Percentiles rank a stretch among this genome's conserved stretches.
Conservation (phyloP, 2,329 filamentous ascomycete genomes). For the Leptodontidium sp. region DNA sequence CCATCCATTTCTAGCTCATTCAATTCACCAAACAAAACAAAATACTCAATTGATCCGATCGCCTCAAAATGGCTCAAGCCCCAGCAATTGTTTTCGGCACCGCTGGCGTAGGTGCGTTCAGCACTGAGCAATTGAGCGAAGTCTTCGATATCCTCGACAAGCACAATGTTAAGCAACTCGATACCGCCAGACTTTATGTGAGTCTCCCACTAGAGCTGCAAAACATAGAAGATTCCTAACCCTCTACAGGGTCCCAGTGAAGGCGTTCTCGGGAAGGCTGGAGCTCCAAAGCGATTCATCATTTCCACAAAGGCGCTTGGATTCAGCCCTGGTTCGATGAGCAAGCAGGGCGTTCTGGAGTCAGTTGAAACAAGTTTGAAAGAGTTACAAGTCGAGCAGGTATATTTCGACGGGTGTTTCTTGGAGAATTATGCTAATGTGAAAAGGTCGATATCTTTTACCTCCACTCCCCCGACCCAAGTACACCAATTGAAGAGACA, state of each 20-base stretch:
- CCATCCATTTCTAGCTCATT: neutral
- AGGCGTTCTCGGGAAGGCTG: constrained; percentile 33
- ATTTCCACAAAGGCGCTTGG: constrained; percentile 43
- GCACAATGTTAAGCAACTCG: constrained; percentile 38
- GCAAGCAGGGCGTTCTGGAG: constrained; percentile 40
- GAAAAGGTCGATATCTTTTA: constrained; percentile 71
- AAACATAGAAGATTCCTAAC: constrained; percentile 1
- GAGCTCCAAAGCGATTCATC: constrained; percentile 37
- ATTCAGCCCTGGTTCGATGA: constrained; percentile 33
- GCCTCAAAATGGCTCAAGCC: constrained; percentile 25
- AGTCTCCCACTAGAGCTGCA: neutral
- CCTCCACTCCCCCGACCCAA: constrained; percentile 48
- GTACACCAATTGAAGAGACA: constrained; percentile 46
- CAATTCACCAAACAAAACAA: neutral
- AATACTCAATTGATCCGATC: neutral
- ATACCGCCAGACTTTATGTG: constrained; percentile 41
- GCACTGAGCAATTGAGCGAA: constrained; percentile 8
- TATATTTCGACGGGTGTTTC: constrained; percentile 19
- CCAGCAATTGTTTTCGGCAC: constrained; percentile 28
- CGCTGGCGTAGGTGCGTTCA: constrained; percentile 17
- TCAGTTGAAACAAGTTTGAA: constrained; percentile 39
- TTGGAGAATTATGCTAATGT: neutral
- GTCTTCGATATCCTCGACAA: constrained; percentile 35
- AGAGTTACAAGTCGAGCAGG: constrained; percentile 37
- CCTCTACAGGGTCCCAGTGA: constrained; percentile 38